Base-by-base conservation (phyloP, 73 alveolate genomes). In the Paramecium pentaurelia region DNA sequence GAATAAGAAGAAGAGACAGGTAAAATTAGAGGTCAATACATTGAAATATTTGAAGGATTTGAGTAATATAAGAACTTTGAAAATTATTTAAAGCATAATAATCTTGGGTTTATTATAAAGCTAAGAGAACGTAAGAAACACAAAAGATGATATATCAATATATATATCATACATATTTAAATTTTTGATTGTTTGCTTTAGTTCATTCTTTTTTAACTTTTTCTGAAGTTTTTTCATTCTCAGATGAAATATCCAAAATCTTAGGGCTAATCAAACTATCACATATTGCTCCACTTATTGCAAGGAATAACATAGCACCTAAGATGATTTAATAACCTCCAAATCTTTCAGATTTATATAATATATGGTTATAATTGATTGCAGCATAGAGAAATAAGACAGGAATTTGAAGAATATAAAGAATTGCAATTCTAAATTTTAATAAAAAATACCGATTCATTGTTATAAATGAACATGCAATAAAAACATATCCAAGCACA, bases 261-360 rank as follows among this genome's bases (percentile, higher is more conserved):
- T 28, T 28, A 11, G 84, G 84, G 10, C 9, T 64, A 8, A 64
- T 32, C 51, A 73, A 22, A 16, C 87, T 68, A 73, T 73, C 87
- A 16, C 40, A 37, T 12, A 80, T 47, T 45, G 91, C 37, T 16
- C 58, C 73, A 80, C 45, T 8, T 34, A 80, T 47, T n/a, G 91
- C 91, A 80, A 80, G 20, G 18, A 40, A 80, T 38, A 80, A 80
- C 16, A 80, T 27, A 32, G 45, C 71, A 1, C 91, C 91, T 32
- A 34, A 8, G 10, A 80, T 80, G 18, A 64, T 47, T 25, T 80
- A 27, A 18, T 54, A 0, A 5, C 75, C 75, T 25, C 91, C 91
- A 80, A 80, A 47, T 80, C 91, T 80, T 27, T 80, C 91, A 14
- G 91, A 80, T 44, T 80, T 80, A 47, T 80, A 80, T 12, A 80